Evolutionary conservation across 2,329 filamentous ascomycete genomes (phyloP).

Genomic region (Sarocladium brachiariae): DNA sequence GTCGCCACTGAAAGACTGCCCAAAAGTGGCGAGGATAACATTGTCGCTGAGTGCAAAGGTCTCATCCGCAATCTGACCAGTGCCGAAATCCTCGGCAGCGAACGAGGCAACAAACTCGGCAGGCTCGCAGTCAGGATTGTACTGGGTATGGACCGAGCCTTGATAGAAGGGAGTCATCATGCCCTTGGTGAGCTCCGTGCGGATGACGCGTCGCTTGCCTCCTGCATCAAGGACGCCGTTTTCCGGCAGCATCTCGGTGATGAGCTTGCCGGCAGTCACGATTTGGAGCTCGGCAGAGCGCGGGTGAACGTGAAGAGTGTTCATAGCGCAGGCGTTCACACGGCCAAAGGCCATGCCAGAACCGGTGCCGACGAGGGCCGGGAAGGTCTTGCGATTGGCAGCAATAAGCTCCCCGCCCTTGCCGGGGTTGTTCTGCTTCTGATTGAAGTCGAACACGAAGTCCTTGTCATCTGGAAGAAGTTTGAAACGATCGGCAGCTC

Average conservation of each 20-base stretch:
- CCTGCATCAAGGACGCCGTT: slow-evolving; percentile 37
- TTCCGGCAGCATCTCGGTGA: slow-evolving; percentile 47
- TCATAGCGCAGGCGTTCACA: slow-evolving; percentile 47
- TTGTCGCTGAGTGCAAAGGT: slow-evolving; percentile 39
- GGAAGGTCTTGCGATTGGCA: slow-evolving; percentile 50
- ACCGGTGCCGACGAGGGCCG: slow-evolving; percentile 45
- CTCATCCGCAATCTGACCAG: slow-evolving; percentile 43
- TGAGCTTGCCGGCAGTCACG: slow-evolving; percentile 40
- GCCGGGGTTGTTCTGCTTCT: slow-evolving; percentile 11
- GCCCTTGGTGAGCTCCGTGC: slow-evolving; percentile 32
- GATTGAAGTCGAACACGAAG: slow-evolving; percentile 44
- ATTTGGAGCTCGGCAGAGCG: slow-evolving; percentile 47
- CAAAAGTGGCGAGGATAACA: slow-evolving; percentile 39
- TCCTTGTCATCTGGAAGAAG: slow-evolving; percentile 36
- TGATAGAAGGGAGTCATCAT: slow-evolving; percentile 49
- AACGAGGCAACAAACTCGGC: slow-evolving; percentile 45
- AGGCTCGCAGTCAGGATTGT: slow-evolving; percentile 46
- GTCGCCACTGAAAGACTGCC: slow-evolving; percentile 36
- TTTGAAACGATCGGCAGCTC: slow-evolving; percentile 34
- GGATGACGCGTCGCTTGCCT: slow-evolving; percentile 34
- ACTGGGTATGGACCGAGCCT: slow-evolving; percentile 48
- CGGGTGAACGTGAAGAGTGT: slow-evolving; percentile 50
- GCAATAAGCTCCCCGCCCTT: slow-evolving; percentile 42
- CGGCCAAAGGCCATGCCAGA: slow-evolving; percentile 45
- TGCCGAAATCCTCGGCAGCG: slow-evolving; percentile 43